Evolutionary conservation across 2,329 filamentous ascomycete species (phyloP).

Genomic region (Exophiala alcalophila): DNA sequence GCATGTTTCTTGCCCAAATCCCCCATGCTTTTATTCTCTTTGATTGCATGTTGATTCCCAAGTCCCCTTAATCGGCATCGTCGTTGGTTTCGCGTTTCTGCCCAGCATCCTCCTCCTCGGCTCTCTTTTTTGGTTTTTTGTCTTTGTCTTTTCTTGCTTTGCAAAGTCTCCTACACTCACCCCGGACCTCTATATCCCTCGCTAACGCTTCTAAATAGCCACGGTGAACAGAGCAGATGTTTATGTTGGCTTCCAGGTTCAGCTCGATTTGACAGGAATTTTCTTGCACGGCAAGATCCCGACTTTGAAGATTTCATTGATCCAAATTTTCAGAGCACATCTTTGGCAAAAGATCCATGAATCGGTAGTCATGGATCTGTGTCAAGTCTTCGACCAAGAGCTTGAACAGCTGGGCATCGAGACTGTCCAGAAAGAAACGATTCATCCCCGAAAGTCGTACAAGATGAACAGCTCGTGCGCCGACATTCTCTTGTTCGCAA

Average conservation of each 20-base stretch:
- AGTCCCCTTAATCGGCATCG: no score
- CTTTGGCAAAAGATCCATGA: constrained; percentile 99
- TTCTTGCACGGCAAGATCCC: constrained; percentile 99
- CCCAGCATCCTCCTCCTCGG: no score
- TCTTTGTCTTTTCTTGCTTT: no score
- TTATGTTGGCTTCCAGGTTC: constrained; percentile 98
- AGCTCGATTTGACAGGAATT: constrained; percentile 94
- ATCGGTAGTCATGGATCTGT: constrained; percentile 97
- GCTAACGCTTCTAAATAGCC: constrained; percentile 5
- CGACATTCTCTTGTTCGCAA: constrained; percentile 93
- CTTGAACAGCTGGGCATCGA: constrained; percentile 93
- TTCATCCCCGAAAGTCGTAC: constrained; percentile 98
- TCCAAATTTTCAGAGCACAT: constrained; percentile 98
- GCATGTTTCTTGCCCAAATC: no score
- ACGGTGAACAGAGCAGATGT: constrained; percentile 54
- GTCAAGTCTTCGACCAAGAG: constrained; percentile 97
- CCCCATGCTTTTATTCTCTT: no score
- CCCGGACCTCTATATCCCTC: neutral
- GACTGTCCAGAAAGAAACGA: constrained; percentile 97
- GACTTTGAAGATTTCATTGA: constrained; percentile 93
- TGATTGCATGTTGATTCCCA: no score
- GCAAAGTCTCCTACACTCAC: no score
- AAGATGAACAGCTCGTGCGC: constrained; percentile 99
- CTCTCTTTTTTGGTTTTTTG: no score
- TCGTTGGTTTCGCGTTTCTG: no score